These are phyloP conservation scores for Xylaria scruposa DNA, from an alignment of 495 filamentous ascomycete genomes.

Conservation along the genomic window DNA sequence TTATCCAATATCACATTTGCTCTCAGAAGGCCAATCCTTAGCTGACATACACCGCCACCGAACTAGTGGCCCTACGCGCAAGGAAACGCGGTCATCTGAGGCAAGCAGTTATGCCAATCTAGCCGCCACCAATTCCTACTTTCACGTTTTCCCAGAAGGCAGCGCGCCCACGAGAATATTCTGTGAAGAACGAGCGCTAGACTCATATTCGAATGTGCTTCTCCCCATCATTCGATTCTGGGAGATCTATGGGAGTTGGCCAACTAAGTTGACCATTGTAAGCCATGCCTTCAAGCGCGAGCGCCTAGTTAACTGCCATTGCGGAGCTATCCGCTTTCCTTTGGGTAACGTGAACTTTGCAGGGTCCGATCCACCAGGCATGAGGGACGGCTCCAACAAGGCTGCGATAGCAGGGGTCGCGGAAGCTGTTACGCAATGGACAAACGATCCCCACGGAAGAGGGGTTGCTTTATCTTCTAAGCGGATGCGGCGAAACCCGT, in stretches of 20 bases:
- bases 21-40: background rate
- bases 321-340: conserved; percentile 66
- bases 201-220: conserved; percentile 80
- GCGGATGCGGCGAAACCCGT: conserved; percentile 56
- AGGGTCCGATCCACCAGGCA: conserved; percentile 71
- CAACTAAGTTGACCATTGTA: conserved; percentile 67
- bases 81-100: conserved; percentile 63
- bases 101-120: conserved; percentile 69
- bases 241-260: conserved; percentile 53
- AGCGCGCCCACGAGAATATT: conserved; percentile 26
- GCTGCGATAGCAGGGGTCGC: conserved; percentile 48
- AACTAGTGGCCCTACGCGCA: conserved; percentile 68
- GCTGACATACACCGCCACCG: conserved; percentile 23
- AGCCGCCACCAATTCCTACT: conserved; percentile 49
- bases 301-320: conserved; percentile 72
- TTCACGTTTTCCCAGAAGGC: conserved; percentile 33
- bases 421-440: conserved; percentile 54
- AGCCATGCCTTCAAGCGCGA: conserved; percentile 76
- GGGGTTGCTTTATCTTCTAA: conserved; percentile 55
- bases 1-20: background rate
- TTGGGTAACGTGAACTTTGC: conserved; percentile 56
- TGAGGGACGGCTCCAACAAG: conserved; percentile 45
- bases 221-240: conserved; percentile 71
- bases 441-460: conserved; percentile 55
- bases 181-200: conserved; percentile 70